A percentile compares a stretch with the other conserved stretches of the same genome.
Evolutionary conservation across 768 basidiomycete genomes (phyloP).

Genomic region (Floccularia luteovirens): DNA sequence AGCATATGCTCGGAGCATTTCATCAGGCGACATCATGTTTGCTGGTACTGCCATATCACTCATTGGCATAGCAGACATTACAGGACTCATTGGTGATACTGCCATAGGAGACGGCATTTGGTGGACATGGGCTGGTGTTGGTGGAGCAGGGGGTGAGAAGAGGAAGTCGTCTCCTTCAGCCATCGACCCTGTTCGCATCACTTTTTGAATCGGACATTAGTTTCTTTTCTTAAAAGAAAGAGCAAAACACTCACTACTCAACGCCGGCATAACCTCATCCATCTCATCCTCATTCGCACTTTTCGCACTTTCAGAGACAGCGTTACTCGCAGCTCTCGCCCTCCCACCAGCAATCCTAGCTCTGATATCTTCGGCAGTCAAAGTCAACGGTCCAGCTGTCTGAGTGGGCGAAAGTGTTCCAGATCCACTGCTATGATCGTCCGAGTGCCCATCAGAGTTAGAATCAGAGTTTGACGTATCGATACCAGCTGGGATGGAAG

Average conservation of each 20-base stretch:
- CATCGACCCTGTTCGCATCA: slow-evolving; percentile 60
- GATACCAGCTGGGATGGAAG: slow-evolving; percentile 19
- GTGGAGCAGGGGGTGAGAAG: slow-evolving; percentile 23
- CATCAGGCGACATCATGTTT: slow-evolving; percentile 51
- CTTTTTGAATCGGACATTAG: slow-evolving; percentile 22
- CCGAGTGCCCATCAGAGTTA: slow-evolving; percentile 4
- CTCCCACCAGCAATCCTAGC: slow-evolving; percentile 34
- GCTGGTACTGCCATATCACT: slow-evolving; percentile 24
- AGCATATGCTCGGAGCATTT: slow-evolving; percentile 71
- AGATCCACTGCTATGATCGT: slow-evolving; percentile 12
- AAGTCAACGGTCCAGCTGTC: slow-evolving; percentile 29
- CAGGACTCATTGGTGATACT: background rate
- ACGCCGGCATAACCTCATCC: slow-evolving; percentile 63
- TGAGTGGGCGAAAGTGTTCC: slow-evolving; percentile 27
- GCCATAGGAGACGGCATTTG: slow-evolving; percentile 5
- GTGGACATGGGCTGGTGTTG: slow-evolving; percentile 10
- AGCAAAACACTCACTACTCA: slow-evolving; percentile 42
- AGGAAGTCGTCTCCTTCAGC: slow-evolving; percentile 35
- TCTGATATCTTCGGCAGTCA: slow-evolving; percentile 57
- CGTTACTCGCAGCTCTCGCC: slow-evolving; percentile 5
- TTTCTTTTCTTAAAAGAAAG: slow-evolving; percentile 3
- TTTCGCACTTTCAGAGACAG: slow-evolving; percentile 17
- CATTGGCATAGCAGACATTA: slow-evolving; percentile 8
- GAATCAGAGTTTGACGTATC: slow-evolving; percentile 8
- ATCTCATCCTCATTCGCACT: slow-evolving; percentile 16